Evolutionary conservation across 2,329 filamentous ascomycete genomes (phyloP).

Genomic region (Botrytis galanthina): DNA sequence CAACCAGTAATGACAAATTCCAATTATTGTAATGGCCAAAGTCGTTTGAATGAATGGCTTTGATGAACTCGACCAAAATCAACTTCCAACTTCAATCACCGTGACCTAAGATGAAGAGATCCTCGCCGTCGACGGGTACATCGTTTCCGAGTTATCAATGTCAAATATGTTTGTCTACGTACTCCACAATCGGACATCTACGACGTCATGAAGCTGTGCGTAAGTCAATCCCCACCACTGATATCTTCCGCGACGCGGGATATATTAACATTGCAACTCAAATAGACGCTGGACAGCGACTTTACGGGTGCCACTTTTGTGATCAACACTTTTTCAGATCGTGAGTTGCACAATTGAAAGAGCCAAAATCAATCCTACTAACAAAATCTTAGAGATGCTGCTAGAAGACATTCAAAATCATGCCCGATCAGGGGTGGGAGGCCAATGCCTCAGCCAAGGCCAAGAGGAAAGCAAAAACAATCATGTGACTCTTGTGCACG

Average conservation of each 20-base stretch:
- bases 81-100: background rate
- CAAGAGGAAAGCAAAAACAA: slow-evolving; percentile 18
- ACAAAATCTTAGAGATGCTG: slow-evolving; percentile 14
- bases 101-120: slow-evolving; percentile 8
- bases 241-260: background rate
- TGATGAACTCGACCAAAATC: background rate
- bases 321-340: slow-evolving; percentile 16
- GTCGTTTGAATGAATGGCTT: background rate
- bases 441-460: slow-evolving; percentile 14
- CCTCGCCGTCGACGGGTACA: background rate
- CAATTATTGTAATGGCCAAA: background rate
- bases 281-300: slow-evolving; percentile 10
- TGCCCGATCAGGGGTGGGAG: slow-evolving; percentile 4
- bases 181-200: slow-evolving; percentile 16
- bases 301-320: slow-evolving; percentile 10
- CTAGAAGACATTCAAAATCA: slow-evolving; percentile 18
- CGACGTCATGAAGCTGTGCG: slow-evolving; percentile 19
- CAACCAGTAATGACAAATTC: background rate
- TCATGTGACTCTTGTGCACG: slow-evolving; percentile 20
- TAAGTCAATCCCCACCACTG: background rate
- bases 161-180: slow-evolving; percentile 15
- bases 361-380: background rate
- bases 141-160: slow-evolving; percentile 16
- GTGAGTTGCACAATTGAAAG: background rate
- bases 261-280: background rate